Base-by-base conservation (phyloP, 2,329 filamentous ascomycete species). In the Bretziella fagacearum region DNA sequence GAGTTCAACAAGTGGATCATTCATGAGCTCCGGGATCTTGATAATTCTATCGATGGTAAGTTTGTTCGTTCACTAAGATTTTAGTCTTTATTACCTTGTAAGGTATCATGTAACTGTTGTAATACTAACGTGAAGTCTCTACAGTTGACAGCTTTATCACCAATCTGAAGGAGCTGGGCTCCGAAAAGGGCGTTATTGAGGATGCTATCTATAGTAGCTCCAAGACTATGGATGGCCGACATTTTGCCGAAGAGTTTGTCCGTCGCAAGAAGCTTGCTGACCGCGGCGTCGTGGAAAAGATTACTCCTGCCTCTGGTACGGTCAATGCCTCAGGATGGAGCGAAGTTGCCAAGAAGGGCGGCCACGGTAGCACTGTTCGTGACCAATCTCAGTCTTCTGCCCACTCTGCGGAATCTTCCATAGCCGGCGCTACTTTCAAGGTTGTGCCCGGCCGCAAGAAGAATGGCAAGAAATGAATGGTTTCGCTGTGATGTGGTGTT, bases 1-100 rank as follows among this genome's bases (percentile, higher is more conserved):
- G 91, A 96, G 62, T 93, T 98, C 62, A 80, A 78, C 58, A 95
- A 93, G 63, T 98, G 91, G 91, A 77, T 87, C 15, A 77, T 82
- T 55, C 72, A 77, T 47, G 80, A 91, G 59, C 69, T 98, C 48
- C 80, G 84, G 50, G 86, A 87, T 52, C 82, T 74, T 33, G 68
- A 64, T 2, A 62, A 63, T 52, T 64, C 65, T 39, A 66, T 65
- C 46, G 69, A 74, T 55, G 66, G 70, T 73, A 61, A 67, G 70
- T 68, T 29, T n/a, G n/a, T n/a, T n/a, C n/a, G n/a, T n/a, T n/a
- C n/a, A 1, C 4, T 27, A 15, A 8, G n/a, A 27, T 27, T 37
- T 6, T 22, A 22, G 41, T 45, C 45, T 61, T 70, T 60, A 35
- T n/a, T 8, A 30, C 2, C 2, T 30, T 30, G 8, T 69, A 56